Percentiles rank a stretch among this genome's conserved stretches.
Conservation (phyloP, 2,329 filamentous ascomycete species). For the Ophiostoma ulmi region DNA sequence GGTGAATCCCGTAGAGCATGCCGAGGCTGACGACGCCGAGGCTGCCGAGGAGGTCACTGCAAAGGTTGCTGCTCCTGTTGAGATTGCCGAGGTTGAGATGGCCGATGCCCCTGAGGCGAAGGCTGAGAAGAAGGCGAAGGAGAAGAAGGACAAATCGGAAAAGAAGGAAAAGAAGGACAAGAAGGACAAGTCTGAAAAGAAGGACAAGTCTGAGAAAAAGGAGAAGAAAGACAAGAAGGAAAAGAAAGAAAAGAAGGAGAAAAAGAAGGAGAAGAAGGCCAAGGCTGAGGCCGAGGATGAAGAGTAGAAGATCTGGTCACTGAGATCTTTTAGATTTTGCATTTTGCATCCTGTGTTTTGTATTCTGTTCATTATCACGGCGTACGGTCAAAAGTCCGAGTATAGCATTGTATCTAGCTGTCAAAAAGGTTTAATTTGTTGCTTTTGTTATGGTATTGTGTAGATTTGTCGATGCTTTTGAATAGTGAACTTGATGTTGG, state of each 20-base stretch:
- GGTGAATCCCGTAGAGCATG: conserved; percentile 3
- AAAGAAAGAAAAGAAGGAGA: conserved; percentile 6
- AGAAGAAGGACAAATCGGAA: background rate
- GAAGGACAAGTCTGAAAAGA: conserved; percentile 12
- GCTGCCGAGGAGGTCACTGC: background rate
- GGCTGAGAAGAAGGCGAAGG: background rate
- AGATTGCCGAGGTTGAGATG: background rate
- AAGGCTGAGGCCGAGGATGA: background rate
- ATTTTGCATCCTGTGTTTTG: background rate
- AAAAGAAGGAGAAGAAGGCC: conserved; percentile 10
- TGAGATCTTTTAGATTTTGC: background rate
- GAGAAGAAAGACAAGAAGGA: conserved; percentile 13
- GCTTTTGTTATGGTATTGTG: background rate
- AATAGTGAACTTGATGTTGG: background rate
- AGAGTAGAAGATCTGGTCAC: background rate
- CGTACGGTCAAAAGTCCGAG: background rate
- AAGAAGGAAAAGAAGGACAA: conserved; percentile 13
- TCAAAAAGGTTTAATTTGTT: background rate
- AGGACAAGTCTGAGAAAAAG: conserved; percentile 15
- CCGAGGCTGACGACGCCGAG: background rate
- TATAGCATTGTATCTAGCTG: conserved; percentile 7
- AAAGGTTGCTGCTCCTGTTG: background rate
- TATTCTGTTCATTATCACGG: background rate
- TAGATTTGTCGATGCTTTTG: background rate
- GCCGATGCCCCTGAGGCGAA: background rate